phyloP scores from a whole-genome alignment of 2,329 filamentous ascomycete genomes.

The Apiospora sp. region DNA sequence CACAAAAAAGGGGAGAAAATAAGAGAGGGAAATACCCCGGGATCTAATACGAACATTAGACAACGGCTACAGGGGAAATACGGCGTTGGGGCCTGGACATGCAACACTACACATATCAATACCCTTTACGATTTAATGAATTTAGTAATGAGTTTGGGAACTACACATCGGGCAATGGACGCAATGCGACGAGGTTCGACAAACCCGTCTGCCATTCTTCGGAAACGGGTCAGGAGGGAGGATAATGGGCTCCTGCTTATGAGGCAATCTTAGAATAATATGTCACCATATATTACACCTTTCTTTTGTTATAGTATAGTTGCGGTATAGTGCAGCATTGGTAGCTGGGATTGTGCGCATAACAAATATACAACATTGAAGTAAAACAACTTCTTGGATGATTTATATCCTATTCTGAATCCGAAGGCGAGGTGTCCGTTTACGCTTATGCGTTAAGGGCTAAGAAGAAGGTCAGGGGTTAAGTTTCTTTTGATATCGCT shows the following conservation, averaged over 20 bases:
- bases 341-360: neutral
- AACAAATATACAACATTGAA: neutral
- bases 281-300: neutral
- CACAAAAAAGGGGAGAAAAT: neutral
- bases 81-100: slow-evolving; percentile 7
- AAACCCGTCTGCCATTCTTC: neutral
- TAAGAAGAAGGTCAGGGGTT: neutral
- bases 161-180: neutral
- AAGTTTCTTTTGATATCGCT: no score
- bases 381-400: neutral
- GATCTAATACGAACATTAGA: neutral
- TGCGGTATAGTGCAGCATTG: no score
- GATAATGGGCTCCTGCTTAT: neutral
- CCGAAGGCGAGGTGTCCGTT: neutral
- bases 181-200: neutral
- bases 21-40: neutral
- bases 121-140: slow-evolving; percentile 15
- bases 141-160: neutral
- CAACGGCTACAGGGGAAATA: neutral
- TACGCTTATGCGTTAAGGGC: neutral
- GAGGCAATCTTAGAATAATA: neutral
- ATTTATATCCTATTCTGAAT: neutral
- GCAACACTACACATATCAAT: neutral
- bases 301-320: neutral
- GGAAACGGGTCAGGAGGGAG: neutral